phyloP scores from a whole-genome alignment of 768 basidiomycete genomes.

The Harrya chromipes region DNA sequence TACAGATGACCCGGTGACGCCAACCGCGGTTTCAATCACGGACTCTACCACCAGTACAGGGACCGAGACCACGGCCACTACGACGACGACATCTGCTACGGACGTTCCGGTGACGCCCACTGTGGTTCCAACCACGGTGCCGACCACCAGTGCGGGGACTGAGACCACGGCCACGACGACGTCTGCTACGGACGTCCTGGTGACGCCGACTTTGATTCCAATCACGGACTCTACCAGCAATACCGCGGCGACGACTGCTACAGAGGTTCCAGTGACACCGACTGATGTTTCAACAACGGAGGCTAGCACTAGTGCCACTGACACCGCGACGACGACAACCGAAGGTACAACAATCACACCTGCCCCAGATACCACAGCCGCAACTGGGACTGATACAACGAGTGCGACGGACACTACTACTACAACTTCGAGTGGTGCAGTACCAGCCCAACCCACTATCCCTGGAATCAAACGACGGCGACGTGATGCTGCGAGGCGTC shows the following conservation, averaged over 20 bases:
- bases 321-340: background rate
- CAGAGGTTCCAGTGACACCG: too few species aligned
- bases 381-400: background rate
- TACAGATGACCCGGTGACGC: background rate
- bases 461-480: background rate
- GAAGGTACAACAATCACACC: background rate
- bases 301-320: background rate
- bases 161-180: background rate
- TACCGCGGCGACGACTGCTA: background rate
- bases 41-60: too few species aligned
- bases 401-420: background rate
- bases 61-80: background rate
- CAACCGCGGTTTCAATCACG: background rate
- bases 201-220: background rate
- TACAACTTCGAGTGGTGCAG: background rate
- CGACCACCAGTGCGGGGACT: too few species aligned
- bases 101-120: too few species aligned
- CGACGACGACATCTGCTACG: background rate
- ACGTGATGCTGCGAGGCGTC: background rate
- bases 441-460: background rate
- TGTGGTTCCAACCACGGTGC: too few species aligned
- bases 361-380: background rate
- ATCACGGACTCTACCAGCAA: background rate
- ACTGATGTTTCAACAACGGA: too few species aligned
- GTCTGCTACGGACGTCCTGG: background rate